Evolutionary conservation across 768 basidiomycete species (phyloP).

Genomic region (Hortiboletus campestris): DNA sequence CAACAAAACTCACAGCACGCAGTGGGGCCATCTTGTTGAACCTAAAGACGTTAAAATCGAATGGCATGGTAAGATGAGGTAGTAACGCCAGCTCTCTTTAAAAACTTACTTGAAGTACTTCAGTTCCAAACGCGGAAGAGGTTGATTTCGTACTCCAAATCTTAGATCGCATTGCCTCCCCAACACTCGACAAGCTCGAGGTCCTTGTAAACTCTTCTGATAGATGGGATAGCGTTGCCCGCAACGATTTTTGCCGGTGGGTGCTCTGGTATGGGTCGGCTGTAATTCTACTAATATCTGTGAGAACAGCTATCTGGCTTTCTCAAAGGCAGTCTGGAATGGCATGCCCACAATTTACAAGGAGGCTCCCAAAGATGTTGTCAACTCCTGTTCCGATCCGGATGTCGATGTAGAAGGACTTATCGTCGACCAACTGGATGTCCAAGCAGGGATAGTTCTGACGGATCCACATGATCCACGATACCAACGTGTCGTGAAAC

Average conservation of each 20-base stretch:
- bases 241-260: conserved; percentile 85
- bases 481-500: conserved; percentile 59
- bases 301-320: conserved; percentile 57
- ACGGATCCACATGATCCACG: conserved; percentile 71
- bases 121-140: conserved; percentile 50
- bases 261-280: conserved; percentile 12
- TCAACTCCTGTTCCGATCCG: conserved; percentile 54
- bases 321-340: conserved; percentile 72
- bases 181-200: conserved; percentile 67
- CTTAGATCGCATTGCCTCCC: conserved; percentile 63
- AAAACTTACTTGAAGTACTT: conserved; percentile 31
- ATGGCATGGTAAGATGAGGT: conserved; percentile 68
- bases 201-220: conserved; percentile 48
- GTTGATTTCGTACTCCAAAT: conserved; percentile 79
- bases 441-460: conserved; percentile 73
- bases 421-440: conserved; percentile 60
- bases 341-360: conserved; percentile 72
- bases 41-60: conserved; percentile 77
- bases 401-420: conserved; percentile 71
- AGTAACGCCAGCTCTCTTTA: neutral
- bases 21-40: conserved; percentile 83
- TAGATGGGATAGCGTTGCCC: conserved; percentile 62
- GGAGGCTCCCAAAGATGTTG: conserved; percentile 54
- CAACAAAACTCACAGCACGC: conserved; percentile 55
- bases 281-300: neutral